Evolutionary conservation across 148 eudicot genomes (phyloP), one percentile per base, ranked within the genome.

Genomic region (Oxyria digyna): DNA sequence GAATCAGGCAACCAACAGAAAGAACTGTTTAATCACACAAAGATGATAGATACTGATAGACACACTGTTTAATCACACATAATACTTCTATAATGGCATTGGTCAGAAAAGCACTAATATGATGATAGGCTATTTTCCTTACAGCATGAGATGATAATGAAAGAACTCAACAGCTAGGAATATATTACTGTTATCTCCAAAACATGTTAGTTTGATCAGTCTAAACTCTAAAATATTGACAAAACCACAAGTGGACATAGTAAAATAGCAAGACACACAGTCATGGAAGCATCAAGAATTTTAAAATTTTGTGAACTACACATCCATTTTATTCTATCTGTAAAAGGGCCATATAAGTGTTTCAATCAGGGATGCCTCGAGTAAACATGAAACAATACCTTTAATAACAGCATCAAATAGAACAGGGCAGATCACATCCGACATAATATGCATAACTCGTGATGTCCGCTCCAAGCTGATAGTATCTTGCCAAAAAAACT

Each of bases 331-430:
- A 29, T 59, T 27, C 18, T 29, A 13, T 59, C n/a, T 4, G 15
- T 3, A 14, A 59, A 29, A 59, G 38, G 8, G 38, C 14, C 9
- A 27, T 1, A 40, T 37, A 42, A 7, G 10, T 10, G 12, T 55
- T 46, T 31, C 43, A 50, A 42, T 37, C 41, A 32, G 31, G 15
- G 26, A 32, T 15, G 15, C 46, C 23, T n/a, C 8, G 38, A 57
- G 26, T 15, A 76, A 33, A 62, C 27, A 63, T 27, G 15, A 33
- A 45, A 69, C 27, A 33, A 77, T 80, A 95, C 99, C 99, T 91
- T 91, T 95, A 40, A 95, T 82, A 42, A 95, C 73, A 13, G 99
- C 82, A 45, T 91, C 87, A 42, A 95, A 72, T 59, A 95, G 73
- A 64, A 84, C 77, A 4, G 99, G 99, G 73, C 89, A 87, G 70